phyloP scores from a whole-genome alignment of 2,329 filamentous ascomycete species.

The Ascochyta lentis region DNA sequence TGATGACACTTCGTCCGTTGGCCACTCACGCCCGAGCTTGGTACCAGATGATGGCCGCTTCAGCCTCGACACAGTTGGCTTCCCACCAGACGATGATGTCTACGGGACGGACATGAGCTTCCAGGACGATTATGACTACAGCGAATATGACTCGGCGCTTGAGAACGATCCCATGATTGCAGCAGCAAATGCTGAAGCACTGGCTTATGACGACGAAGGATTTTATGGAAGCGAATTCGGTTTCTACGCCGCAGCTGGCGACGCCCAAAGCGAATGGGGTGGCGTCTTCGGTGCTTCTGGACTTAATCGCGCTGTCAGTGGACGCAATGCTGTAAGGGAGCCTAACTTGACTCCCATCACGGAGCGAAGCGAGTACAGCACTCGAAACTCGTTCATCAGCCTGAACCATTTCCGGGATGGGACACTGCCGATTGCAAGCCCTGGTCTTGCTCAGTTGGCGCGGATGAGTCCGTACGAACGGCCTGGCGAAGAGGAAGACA shows the following conservation, averaged over 20 bases:
- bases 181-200: conserved; percentile 89
- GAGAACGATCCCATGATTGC: conserved; percentile 89
- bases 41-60: conserved; percentile 59
- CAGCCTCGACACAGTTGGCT: conserved; percentile 54
- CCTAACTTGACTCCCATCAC: conserved; percentile 96
- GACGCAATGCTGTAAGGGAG: conserved; percentile 69
- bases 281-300: conserved; percentile 87
- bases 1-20: conserved; percentile 42
- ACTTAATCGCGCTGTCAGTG: conserved; percentile 71
- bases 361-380: conserved; percentile 93
- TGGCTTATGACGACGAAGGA: conserved; percentile 90
- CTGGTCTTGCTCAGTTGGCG: conserved; percentile 76
- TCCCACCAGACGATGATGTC: conserved; percentile 42
- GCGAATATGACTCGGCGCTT: conserved; percentile 55
- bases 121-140: conserved; percentile 62
- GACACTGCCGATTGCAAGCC: conserved; percentile 62
- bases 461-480: conserved; percentile 62
- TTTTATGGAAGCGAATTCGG: conserved; percentile 97
- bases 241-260: conserved; percentile 76
- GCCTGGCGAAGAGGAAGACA: conserved; percentile 65
- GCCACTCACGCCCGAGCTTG: conserved; percentile 52
- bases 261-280: conserved; percentile 73
- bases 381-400: conserved; percentile 87
- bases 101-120: conserved; percentile 49
- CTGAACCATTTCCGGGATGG: conserved; percentile 63